Conservation (phyloP, 208 protist species). For the Trypanosoma theileri region DNA sequence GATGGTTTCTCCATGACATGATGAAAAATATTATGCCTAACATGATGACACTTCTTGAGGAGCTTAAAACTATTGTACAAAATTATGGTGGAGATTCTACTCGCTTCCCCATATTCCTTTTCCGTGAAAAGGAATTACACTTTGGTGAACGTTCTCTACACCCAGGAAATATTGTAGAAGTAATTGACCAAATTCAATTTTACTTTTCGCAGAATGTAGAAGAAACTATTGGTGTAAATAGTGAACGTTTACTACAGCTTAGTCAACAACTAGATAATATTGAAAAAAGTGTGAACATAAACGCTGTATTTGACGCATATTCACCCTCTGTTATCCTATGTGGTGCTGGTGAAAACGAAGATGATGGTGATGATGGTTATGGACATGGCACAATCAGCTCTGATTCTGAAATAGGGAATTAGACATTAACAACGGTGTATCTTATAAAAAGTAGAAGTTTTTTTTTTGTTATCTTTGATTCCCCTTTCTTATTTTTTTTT, state of each 20-base stretch:
- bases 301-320: neutral
- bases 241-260: conserved; percentile 19
- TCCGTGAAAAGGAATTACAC: conserved; percentile 37
- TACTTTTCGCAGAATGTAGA: conserved; percentile 32
- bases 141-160: conserved; percentile 32
- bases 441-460: neutral
- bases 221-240: conserved; percentile 28
- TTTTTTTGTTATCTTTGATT: neutral
- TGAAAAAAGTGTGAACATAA: conserved; percentile 4
- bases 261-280: conserved; percentile 23
- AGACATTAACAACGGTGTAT: neutral
- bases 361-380: conserved; percentile 10
- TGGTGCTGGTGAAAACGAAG: neutral
- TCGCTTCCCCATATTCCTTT: conserved; percentile 37
- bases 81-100: conserved; percentile 22
- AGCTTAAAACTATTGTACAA: conserved; percentile 11
- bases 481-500: neutral
- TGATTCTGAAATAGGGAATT: conserved; percentile 19
- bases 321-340: neutral
- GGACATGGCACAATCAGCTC: conserved; percentile 26
- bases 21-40: conserved; percentile 34
- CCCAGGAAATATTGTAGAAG: conserved; percentile 34
- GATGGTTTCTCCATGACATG: conserved; percentile 40
- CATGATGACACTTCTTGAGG: conserved; percentile 10
- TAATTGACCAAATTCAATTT: conserved; percentile 32